Base-by-base conservation (phyloP, 305 asterid genomes). In the Fraxinus platypoda region DNA sequence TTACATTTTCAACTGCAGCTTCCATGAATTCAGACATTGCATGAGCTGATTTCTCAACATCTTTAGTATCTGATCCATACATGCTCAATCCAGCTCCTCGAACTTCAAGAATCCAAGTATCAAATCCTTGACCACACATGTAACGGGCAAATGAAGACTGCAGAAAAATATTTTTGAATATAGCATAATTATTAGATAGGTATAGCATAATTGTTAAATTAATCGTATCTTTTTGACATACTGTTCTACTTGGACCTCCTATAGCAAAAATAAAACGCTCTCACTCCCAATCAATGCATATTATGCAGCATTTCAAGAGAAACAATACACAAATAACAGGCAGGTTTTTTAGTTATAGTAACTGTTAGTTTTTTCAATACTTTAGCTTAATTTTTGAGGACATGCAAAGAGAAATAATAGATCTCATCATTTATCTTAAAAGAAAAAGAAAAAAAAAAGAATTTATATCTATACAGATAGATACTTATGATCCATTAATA, bases 41-140 rank as follows among this genome's bases (percentile, higher is more conserved):
- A 76, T 81, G 87, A 76, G 94, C 94, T 0, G 95, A 86, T 84
- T 89, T 88, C 86, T 91, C 94, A 85, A 94, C 87, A 75, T 92
- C 92, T 85, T 88, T 88, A 76, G 77, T 4, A 82, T 89, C 94
- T 54, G 91, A 81, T 64, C 82, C 92, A 81, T 84, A 89, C 62
- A 82, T 86, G 88, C 97, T 92, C 91, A 95, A 84, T 71, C 98
- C 98, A 73, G 98, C 97, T 83, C 98, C 98, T 87, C 98, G 91
- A 77, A 94, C 95, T 90, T 95, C 98, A 68, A 95, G 91, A 77
- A 95, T 85, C 98, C 98, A 95, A 66, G 98, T 95, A 84, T 95
- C 98, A 90, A 92, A 95, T 89, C 98, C 98, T 88, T 94, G 95
- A 87, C 90, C 97, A 85, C 97, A 92, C 98, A 95, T 95, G 84